Evolutionary conservation across 805 yeast genomes (phyloP).

Genomic region (Scheffersomyces lignosus): DNA sequence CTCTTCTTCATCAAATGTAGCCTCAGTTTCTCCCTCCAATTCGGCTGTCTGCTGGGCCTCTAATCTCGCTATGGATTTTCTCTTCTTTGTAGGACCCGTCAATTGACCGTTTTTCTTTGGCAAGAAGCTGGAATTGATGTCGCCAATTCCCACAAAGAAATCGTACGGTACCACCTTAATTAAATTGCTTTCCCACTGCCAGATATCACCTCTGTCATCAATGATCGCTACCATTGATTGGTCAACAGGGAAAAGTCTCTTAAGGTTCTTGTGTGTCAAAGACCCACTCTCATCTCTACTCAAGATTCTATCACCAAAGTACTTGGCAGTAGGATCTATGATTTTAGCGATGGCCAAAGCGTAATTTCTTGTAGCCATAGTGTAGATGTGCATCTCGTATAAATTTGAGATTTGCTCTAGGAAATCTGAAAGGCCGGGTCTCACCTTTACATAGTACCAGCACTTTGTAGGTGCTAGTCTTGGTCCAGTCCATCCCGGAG

Average conservation of each 20-base stretch:
- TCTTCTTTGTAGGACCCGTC: constrained; percentile 61
- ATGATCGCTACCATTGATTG: constrained; percentile 95
- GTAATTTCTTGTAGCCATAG: constrained; percentile 96
- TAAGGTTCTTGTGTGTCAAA: constrained; percentile 81
- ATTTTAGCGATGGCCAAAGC: constrained; percentile 87
- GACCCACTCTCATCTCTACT: constrained; percentile 95
- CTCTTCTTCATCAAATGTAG: neutral
- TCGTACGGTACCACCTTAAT: constrained; percentile 94
- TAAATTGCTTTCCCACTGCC: constrained; percentile 95
- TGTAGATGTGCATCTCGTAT: constrained; percentile 91
- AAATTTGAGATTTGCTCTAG: constrained; percentile 58
- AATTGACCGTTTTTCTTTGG: constrained; percentile 70
- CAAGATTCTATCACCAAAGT: constrained; percentile 87
- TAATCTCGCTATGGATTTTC: constrained; percentile 56
- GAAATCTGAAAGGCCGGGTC: constrained; percentile 84
- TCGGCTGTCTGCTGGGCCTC: constrained; percentile 41
- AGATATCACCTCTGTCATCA: constrained; percentile 97
- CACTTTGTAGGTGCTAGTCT: constrained; percentile 59
- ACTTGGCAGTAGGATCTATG: constrained; percentile 84
- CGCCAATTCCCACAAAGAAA: constrained; percentile 96
- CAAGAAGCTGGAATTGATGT: constrained; percentile 87
- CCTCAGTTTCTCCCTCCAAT: constrained; percentile 9
- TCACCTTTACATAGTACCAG: constrained; percentile 88
- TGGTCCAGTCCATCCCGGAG: constrained; percentile 61
- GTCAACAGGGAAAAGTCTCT: constrained; percentile 90